Base-by-base conservation (phyloP, 305 asterid species). In the Stenogyne calaminthoides region DNA sequence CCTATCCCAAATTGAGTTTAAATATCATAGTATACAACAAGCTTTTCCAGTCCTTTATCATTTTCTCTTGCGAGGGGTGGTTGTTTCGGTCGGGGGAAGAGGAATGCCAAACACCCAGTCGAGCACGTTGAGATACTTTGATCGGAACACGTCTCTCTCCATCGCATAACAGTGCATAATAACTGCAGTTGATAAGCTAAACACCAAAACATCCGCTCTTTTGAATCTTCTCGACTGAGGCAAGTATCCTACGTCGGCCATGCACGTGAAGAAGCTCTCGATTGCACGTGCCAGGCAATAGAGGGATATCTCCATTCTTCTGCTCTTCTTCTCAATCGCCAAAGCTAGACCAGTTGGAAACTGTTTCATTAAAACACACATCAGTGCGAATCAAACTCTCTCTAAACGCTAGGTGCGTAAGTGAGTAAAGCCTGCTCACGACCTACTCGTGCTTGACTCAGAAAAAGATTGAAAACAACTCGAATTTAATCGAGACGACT, bases 91-190 rank as follows among this genome's bases (percentile, higher is more conserved):
- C 1, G 92, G 96, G 0, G 97, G 93, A 61, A 95, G 94, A 72
- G 99, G 99, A 70, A 95, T 90, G 1, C 99, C 99, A 11, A 95
- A 95, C 75, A 95, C 99, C 99, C 99, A 95, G 60, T 95, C 99
- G 46, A 95, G 98, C 54, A 95, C 99, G 64, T 92, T 92, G 70
- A 92, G 87, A 80, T 95, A 95, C 84, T 95, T 95, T 11, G 99
- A 92, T 37, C 97, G 85, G 68, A 92, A 95, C 39, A 92, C 98
- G 16, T 95, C 99, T 79, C 99, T 88, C 86, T 95, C 99, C 37
- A 85, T 94, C 19, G 99, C 99, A 64, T 92, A 95, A 68, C 98
- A 95, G 77, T 95, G 99, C 99, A 95, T 95, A 37, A 95, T 92
- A 34, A 95, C 80, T 66, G 99, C 97, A 22, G 99, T 95, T 59